Evolutionary conservation across 768 basidiomycete species (phyloP), one percentile per base, ranked within the genome.

Genomic region (Trametes coccinea): DNA sequence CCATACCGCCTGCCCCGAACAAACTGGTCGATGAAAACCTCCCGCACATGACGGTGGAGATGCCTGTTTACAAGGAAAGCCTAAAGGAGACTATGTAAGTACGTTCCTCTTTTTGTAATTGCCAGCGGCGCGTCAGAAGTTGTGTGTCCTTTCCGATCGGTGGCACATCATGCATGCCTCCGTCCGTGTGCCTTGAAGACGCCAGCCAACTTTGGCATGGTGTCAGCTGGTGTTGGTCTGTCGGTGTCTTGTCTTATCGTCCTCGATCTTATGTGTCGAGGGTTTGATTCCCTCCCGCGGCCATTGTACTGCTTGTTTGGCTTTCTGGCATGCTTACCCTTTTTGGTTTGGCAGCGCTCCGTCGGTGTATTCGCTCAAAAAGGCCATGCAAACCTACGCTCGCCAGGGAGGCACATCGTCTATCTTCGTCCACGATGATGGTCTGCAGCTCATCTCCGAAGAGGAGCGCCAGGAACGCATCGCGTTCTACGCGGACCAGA

Each of bases 61-160:
- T 95, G 76, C 93, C 93, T 0, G 93, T 94, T 4, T 95, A 95
- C 75, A 95, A 93, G 69, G 91, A 93, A 70, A 89, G 85, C 66
- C 73, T 93, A 53, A 87, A 90, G 53, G 83, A 89, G 69, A 91
- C 89, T 0, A 93, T 93, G 90, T 92, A 72, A 73, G 88, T 78
- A 29, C 47, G 11, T 14, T 13, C 8, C 67, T 29, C 22, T 34
- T 5, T 5, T 22, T 13, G n/a, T 33, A 43, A 22, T 22, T 37
- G 44, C 29, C 48, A 29, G 13, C 48, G 48, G 11, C 16, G 7
- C 5, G 13, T 27, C 17, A 11, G 7, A 10, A n/a, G n/a, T 52
- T 51, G 45, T 53, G 45, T 48, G 53, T 49, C 47, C 31, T 30
- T 10, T 33, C 16, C 49, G 46, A 59, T 54, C 46, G 9, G 39